These are phyloP conservation scores for Fomitiporia mediterranea DNA, from an alignment of 1,284 basidiomycete genomes.

Conservation along the genomic window DNA sequence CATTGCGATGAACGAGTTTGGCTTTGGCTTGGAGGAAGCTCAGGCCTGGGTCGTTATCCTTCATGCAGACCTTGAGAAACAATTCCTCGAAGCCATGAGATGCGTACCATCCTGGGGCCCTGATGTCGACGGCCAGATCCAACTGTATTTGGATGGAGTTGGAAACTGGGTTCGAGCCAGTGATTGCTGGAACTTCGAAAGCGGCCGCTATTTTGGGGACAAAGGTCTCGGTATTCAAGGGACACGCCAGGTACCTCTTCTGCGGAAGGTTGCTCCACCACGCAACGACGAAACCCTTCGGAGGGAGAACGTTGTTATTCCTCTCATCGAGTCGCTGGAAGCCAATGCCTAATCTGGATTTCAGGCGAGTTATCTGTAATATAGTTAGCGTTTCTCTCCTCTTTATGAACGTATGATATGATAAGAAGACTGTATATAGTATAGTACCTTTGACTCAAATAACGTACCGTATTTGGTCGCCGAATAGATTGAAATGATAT, in stretches of 20 bases:
- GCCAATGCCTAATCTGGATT: too few species aligned
- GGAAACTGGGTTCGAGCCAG: slow-evolving; percentile 42
- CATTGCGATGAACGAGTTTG: background rate
- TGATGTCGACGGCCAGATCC: slow-evolving; percentile 30
- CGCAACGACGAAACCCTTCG: background rate
- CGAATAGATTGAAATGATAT: too few species aligned
- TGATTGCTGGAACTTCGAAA: slow-evolving; percentile 39
- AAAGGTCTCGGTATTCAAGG: slow-evolving; percentile 29
- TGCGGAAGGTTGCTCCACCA: slow-evolving; percentile 7
- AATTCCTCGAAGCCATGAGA: slow-evolving; percentile 3
- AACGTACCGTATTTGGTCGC: too few species aligned
- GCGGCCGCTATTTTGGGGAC: slow-evolving; percentile 39
- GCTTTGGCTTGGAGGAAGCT: background rate
- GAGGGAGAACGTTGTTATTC: background rate
- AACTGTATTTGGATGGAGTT: slow-evolving; percentile 35
- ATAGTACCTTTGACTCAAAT: too few species aligned
- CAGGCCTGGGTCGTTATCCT: background rate
- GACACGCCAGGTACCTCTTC: slow-evolving; percentile 16
- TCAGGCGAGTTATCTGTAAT: too few species aligned
- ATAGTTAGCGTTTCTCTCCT: too few species aligned
- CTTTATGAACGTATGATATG: too few species aligned
- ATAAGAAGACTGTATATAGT: too few species aligned
- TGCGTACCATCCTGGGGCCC: slow-evolving; percentile 32
- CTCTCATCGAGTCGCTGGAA: background rate
- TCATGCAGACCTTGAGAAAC: background rate